A percentile compares a stretch with the other conserved stretches of the same genome.
These are phyloP conservation scores for Penicillium ochrochloron DNA, from an alignment of 495 filamentous ascomycete genomes.

Conservation along the genomic window DNA sequence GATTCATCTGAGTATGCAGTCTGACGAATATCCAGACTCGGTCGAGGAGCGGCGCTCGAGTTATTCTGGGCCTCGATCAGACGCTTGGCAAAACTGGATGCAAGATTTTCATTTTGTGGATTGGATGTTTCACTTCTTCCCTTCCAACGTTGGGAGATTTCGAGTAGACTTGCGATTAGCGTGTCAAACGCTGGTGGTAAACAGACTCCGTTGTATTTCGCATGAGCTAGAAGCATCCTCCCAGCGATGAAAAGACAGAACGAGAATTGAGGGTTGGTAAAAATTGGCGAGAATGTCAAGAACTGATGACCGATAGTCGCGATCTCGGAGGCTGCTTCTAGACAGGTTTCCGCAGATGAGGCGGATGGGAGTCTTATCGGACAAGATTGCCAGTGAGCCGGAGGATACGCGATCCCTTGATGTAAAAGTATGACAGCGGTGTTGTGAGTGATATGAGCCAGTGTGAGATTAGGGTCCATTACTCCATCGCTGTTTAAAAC, in stretches of 20 bases:
- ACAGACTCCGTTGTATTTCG: constrained; percentile 27
- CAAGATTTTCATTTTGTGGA: constrained; percentile 30
- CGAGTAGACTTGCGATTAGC: constrained; percentile 32
- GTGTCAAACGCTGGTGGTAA: constrained; percentile 32
- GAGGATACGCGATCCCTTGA: constrained; percentile 33
- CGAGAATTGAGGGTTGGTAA: constrained; percentile 32
- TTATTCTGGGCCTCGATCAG: constrained; percentile 34
- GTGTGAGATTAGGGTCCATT: constrained; percentile 34
- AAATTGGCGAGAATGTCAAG: constrained; percentile 22
- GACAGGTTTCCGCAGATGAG: constrained; percentile 29
- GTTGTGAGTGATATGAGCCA: constrained; percentile 35
- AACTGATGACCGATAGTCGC: constrained; percentile 27
- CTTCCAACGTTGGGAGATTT: constrained; percentile 42
- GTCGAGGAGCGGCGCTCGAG: constrained; percentile 14
- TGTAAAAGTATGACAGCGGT: constrained; percentile 32
- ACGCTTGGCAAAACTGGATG: constrained; percentile 39
- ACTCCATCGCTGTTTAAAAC: constrained; percentile 21
- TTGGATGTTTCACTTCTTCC: constrained; percentile 22
- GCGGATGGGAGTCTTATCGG: constrained; percentile 26
- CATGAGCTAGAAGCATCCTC: constrained; percentile 39
- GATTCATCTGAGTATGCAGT: constrained; percentile 40
- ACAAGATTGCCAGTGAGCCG: constrained; percentile 23
- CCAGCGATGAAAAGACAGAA: constrained; percentile 38
- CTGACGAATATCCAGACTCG: constrained; percentile 41
- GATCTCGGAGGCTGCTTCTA: constrained; percentile 32